Evolutionary conservation across 1,284 basidiomycete genomes (phyloP).

Genomic region (Earliella scabrosa): DNA sequence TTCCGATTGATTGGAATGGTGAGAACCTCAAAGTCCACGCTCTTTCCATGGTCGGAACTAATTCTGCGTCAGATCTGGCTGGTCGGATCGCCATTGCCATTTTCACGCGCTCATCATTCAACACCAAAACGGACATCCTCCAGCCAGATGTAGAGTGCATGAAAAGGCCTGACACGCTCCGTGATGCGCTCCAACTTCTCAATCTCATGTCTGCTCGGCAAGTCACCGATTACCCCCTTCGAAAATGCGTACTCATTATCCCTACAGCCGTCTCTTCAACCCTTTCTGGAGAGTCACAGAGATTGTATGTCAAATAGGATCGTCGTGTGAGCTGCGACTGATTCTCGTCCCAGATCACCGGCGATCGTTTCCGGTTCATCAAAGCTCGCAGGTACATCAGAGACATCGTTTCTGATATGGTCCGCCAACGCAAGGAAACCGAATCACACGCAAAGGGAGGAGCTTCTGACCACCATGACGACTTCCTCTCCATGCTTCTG

Average conservation of each 20-base stretch:
- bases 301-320: conserved; percentile 8
- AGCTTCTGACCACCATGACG: background rate
- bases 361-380: conserved; percentile 7
- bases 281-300: conserved; percentile 27
- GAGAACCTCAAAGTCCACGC: background rate
- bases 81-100: conserved; percentile 22
- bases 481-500: conserved; percentile 24
- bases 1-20: conserved; percentile 26
- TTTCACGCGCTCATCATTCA: conserved; percentile 24
- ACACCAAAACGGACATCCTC: conserved; percentile 13
- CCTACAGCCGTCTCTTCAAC: conserved; percentile 27
- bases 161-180: conserved; percentile 3
- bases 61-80: conserved; percentile 15
- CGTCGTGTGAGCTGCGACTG: background rate
- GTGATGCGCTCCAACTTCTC: conserved; percentile 11
- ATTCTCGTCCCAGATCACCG: background rate
- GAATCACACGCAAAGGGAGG: background rate
- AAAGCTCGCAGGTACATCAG: conserved; percentile 10
- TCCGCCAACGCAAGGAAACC: conserved; percentile 1
- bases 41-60: background rate
- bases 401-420: conserved; percentile 5
- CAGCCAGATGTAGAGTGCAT: conserved; percentile 15
- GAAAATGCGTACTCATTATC: too few species aligned
- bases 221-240: conserved; percentile 2
- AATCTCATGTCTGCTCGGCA: conserved; percentile 22